Percentiles rank a stretch among this genome's conserved stretches.
Evolutionary conservation across 208 protist species (phyloP).

Genomic region (Crithidia fasciculata): DNA sequence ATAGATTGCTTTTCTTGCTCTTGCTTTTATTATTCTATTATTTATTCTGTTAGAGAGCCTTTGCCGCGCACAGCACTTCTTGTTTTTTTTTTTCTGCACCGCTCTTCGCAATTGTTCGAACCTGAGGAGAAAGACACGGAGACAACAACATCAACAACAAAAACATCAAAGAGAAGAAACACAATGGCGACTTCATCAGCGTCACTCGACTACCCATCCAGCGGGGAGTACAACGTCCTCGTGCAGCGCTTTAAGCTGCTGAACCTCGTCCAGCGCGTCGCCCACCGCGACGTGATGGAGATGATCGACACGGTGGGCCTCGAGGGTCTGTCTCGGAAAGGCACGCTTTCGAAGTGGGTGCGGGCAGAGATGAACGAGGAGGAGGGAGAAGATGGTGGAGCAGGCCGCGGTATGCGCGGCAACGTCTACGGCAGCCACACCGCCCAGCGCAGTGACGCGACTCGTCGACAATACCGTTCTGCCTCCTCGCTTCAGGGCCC

Average conservation of each 20-base stretch:
- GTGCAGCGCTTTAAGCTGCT: slow-evolving; percentile 89
- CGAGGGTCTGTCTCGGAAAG: slow-evolving; percentile 69
- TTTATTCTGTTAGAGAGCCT: no score
- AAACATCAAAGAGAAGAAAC: neutral
- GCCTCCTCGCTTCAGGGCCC: neutral
- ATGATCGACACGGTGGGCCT: slow-evolving; percentile 83
- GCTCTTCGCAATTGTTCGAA: no score
- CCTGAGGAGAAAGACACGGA: no score
- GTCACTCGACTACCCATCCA: slow-evolving; percentile 32
- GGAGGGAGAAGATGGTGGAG: neutral
- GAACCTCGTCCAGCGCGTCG: slow-evolving; percentile 83
- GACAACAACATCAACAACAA: neutral
- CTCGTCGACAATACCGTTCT: neutral
- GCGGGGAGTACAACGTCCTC: slow-evolving; percentile 69
- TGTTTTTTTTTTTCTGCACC: no score
- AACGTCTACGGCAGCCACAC: slow-evolving; percentile 16
- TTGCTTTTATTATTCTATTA: no score
- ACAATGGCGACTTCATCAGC: slow-evolving; percentile 12
- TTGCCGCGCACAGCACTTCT: no score
- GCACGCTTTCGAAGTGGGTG: slow-evolving; percentile 27
- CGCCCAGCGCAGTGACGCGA: slow-evolving; percentile 2
- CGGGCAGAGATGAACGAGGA: neutral
- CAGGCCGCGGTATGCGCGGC: neutral
- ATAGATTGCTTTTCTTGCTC: no score
- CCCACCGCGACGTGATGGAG: slow-evolving; percentile 80